phyloP scores from a whole-genome alignment of 148 eudicot genomes.

The Chenopodium berlandieri region DNA sequence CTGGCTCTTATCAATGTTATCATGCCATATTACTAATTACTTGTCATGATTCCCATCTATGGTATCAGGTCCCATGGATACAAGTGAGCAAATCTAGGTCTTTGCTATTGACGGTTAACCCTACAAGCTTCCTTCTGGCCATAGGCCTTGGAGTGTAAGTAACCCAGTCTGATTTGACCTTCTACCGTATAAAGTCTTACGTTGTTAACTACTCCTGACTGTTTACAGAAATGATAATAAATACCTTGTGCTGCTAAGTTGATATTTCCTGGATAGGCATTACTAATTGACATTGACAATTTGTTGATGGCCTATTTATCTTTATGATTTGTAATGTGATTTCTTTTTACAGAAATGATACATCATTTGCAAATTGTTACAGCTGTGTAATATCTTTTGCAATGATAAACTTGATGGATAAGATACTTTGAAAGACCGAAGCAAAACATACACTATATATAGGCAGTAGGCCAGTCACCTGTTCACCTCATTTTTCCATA shows the following conservation, averaged over 20 bases:
- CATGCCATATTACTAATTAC: neutral
- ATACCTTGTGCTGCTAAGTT: too few relatives aligned
- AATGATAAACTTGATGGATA: neutral
- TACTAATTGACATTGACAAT: too few relatives aligned
- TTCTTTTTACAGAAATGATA: neutral
- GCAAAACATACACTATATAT: neutral
- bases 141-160: slow-evolving; percentile 82
- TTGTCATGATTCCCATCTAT: neutral
- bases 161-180: slow-evolving; percentile 9
- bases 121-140: slow-evolving; percentile 66
- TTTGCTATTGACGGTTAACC: slow-evolving; percentile 78
- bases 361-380: neutral
- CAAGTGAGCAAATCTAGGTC: slow-evolving; percentile 96
- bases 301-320: too few relatives aligned
- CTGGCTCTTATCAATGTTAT: neutral
- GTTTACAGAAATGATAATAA: neutral
- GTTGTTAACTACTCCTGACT: neutral
- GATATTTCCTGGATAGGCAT: too few relatives aligned
- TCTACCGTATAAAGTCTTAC: neutral
- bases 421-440: neutral
- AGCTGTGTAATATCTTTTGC: neutral
- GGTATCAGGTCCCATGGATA: slow-evolving; percentile 79
- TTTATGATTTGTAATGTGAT: too few relatives aligned
- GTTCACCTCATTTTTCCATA: neutral
- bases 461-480: neutral